Percentiles rank a stretch among this genome's conserved stretches.
Evolutionary conservation across 306 rosid species (phyloP).

Genomic region (Aeschynomene evenia): DNA sequence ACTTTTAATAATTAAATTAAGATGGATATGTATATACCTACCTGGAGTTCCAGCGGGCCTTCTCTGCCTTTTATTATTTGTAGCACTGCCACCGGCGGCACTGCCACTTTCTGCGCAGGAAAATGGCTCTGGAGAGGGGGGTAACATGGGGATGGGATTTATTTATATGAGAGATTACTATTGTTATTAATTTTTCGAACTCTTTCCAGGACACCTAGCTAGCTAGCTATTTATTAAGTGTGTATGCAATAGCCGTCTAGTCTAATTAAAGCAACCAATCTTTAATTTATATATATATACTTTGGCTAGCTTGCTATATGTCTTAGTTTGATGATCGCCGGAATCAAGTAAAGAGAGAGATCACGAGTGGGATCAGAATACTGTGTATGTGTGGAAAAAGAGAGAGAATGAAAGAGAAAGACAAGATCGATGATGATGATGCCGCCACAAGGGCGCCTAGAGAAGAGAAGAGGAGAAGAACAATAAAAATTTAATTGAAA

Average conservation of each 20-base stretch:
- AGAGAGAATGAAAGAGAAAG: slow-evolving; percentile 8
- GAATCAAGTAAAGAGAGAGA: too few species aligned
- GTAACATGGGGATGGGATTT: slow-evolving; percentile 70
- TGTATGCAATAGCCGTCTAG: too few species aligned
- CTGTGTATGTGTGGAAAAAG: neutral
- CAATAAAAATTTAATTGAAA: slow-evolving; percentile 35
- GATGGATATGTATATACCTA: slow-evolving; percentile 18
- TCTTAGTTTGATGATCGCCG: too few species aligned
- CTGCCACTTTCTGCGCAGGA: slow-evolving; percentile 54
- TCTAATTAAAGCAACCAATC: too few species aligned
- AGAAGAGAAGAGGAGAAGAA: slow-evolving; percentile 19
- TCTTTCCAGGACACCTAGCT: too few species aligned
- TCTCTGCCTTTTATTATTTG: slow-evolving; percentile 78
- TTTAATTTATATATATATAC: too few species aligned
- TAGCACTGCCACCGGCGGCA: slow-evolving; percentile 53
- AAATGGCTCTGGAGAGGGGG: slow-evolving; percentile 72
- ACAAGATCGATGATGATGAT: slow-evolving; percentile 26
- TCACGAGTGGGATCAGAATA: neutral
- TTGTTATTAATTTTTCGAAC: too few species aligned
- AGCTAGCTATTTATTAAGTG: too few species aligned
- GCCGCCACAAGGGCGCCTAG: too few species aligned
- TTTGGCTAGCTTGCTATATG: too few species aligned
- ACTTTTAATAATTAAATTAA: too few species aligned
- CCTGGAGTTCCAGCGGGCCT: slow-evolving; percentile 99
- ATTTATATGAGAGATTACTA: too few species aligned